Percentiles rank a stretch among this genome's conserved stretches.
These are phyloP conservation scores for Phytopythium boreale DNA, from an alignment of 352 stramenopile species.

Conservation along the genomic window DNA sequence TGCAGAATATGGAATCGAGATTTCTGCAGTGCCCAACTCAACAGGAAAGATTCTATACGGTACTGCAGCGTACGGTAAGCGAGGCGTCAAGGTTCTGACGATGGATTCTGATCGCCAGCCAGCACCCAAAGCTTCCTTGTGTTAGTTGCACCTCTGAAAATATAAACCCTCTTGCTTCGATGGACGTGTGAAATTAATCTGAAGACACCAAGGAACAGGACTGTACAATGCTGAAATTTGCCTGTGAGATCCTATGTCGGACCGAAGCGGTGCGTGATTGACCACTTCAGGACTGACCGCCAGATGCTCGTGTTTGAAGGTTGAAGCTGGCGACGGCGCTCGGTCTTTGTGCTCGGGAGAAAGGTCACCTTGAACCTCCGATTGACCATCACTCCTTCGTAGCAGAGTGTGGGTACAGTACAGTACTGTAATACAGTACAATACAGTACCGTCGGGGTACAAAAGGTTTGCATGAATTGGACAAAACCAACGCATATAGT, in stretches of 20 bases:
- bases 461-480: no score
- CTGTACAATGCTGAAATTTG: no score
- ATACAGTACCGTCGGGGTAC: no score
- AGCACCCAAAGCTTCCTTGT: no score
- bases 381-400: neutral
- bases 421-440: neutral
- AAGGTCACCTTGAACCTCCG: conserved; percentile 1
- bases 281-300: neutral
- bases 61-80: no score
- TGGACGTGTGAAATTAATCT: neutral
- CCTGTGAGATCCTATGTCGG: neutral
- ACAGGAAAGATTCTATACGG: no score
- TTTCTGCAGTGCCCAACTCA: no score
- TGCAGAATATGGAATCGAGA: no score
- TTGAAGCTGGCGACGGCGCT: neutral
- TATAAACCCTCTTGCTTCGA: neutral
- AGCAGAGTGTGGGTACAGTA: neutral
- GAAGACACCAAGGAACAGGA: neutral
- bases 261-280: neutral
- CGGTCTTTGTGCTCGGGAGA: conserved; percentile 1
- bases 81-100: no score
- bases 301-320: conserved; percentile 8
- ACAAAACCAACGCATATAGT: no score
- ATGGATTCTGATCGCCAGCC: no score
- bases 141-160: no score